A percentile compares a stretch with the other conserved stretches of the same genome.
Conservation (phyloP, 176 grass and related monocot species). For the Juncus effusus region DNA sequence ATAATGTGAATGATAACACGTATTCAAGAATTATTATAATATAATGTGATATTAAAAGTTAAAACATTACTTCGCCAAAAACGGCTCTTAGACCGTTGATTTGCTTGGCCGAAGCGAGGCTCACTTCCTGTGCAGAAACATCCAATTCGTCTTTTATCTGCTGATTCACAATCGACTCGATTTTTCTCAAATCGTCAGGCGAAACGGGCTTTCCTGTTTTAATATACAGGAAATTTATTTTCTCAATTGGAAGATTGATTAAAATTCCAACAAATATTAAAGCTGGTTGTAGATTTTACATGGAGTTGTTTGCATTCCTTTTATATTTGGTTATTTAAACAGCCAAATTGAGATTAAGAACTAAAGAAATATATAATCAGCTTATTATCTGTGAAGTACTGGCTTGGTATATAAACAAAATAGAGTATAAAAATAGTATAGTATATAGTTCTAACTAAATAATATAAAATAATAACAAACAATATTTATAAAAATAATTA, state of each 20-base stretch:
- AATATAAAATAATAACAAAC: no score
- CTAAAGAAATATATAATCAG: no score
- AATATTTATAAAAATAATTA: no score
- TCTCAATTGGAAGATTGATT: neutral
- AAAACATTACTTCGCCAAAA: conserved; percentile 67
- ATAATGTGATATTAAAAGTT: conserved; percentile 6
- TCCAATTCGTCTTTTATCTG: conserved; percentile 83
- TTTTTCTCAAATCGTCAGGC: conserved; percentile 86
- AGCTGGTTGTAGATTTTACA: no score
- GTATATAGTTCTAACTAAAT: no score
- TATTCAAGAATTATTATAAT: conserved; percentile 3
- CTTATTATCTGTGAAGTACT: no score
- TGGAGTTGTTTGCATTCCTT: no score
- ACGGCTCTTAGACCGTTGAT: conserved; percentile 82
- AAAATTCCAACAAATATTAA: neutral
- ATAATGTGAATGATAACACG: neutral
- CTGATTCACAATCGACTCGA: conserved; percentile 89
- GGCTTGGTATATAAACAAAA: no score
- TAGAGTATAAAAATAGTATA: no score
- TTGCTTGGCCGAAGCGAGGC: conserved; percentile 48
- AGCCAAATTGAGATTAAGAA: no score
- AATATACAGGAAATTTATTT: neutral
- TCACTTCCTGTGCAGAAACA: conserved; percentile 75
- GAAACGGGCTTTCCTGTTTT: conserved; percentile 89
- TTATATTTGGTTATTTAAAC: no score